Evolutionary conservation across 441 rosid genomes (phyloP), one percentile per base, ranked within the genome.

Genomic region (Melastoma candidum): DNA sequence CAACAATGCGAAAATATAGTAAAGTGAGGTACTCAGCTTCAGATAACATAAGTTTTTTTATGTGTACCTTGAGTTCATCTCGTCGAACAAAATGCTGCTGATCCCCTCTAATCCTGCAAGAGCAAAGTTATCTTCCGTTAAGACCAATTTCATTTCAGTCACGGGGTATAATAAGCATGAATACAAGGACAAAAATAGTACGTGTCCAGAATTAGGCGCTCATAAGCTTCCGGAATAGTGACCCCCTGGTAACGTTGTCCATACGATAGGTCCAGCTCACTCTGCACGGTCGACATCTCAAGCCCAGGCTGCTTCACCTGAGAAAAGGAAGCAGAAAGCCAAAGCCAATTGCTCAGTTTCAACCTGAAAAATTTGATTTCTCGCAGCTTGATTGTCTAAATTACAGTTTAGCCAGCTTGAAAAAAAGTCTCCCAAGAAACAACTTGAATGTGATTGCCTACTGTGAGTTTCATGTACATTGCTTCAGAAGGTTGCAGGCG

Each of bases 71-170:
- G 59, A 94, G 65, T 73, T 94, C 99, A 67, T 94, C 99, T 70
- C 97, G 72, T 56, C 95, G 99, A 57, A 94, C 99, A 60, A 94
- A 94, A 73, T 94, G 99, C 80, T 94, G 97, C 69, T 94, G 99
- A 67, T 94, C 99, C 1, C 97, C 99, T 71, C 83, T 74, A 61
- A 94, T 90, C 54, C 97, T 90, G 82, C 46, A 67, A 29, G 61
- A 68, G n/a, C 25, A 52, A 60, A 61, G 25, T 2, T 50, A 26
- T 59, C 47, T 12, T 5, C 50, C 44, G 61, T 55, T 39, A 7
- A 25, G 7, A 36, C 27, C 43, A 36, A 36, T 3, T 27, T 27
- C 36, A 29, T 11, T 3, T 1, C 9, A 9, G 5, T 11, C n/a
- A 46, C 29, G n/a, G 12, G 10, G 9, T 29, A 32, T 12, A 22